phyloP scores from a whole-genome alignment of 169 alveolate genomes.

The Amoebophrya sp. region DNA sequence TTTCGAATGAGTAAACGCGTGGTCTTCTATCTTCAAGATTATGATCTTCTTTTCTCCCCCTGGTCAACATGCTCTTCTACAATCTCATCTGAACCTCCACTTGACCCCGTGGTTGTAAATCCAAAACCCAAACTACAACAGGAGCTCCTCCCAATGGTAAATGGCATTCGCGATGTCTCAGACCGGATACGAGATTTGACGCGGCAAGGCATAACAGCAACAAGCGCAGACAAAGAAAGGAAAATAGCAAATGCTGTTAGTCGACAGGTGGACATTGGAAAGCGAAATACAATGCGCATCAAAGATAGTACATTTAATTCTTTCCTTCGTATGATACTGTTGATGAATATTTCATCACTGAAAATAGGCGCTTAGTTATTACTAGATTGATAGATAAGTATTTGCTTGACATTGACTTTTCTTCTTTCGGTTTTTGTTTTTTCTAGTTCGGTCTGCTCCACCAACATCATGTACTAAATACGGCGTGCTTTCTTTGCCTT shows the following conservation, averaged over 20 bases:
- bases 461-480: not conserved
- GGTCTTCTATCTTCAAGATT: not conserved
- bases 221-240: not conserved
- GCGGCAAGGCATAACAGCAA: not conserved
- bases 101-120: too few relatives aligned
- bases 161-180: not conserved
- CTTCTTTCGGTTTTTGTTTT: not conserved
- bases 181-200: not conserved
- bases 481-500: not conserved
- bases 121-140: too few relatives aligned
- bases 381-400: not conserved
- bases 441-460: not conserved
- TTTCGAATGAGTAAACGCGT: not conserved
- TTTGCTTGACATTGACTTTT: not conserved
- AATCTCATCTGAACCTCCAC: too few relatives aligned
- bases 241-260: not conserved
- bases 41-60: too few relatives aligned
- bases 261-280: not conserved
- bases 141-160: not conserved
- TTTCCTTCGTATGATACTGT: not conserved
- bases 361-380: not conserved
- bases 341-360: not conserved
- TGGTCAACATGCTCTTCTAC: too few relatives aligned
- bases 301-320: not conserved
- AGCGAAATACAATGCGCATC: not conserved